These are phyloP conservation scores for Spinacia oleracea DNA, from an alignment of 179 eudicot genomes.

Conservation along the genomic window DNA sequence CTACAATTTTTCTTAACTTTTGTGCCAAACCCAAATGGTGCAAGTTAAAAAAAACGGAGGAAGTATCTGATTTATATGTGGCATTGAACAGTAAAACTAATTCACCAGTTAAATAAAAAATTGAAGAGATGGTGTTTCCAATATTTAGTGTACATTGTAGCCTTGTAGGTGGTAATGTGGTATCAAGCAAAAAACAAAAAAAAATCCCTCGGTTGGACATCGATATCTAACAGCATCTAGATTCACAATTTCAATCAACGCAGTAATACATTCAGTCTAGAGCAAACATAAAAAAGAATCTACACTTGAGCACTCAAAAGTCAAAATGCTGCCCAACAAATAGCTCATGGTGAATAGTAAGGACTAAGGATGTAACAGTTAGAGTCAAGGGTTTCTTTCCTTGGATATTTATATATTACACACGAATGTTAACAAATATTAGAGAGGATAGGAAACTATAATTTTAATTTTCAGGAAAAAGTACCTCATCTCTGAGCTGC, in stretches of 20 bases:
- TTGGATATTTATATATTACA: too few relatives aligned
- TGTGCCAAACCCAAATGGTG: too few relatives aligned
- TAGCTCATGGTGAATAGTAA: not conserved
- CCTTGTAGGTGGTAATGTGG: not conserved
- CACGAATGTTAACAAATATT: too few relatives aligned
- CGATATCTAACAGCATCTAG: not conserved
- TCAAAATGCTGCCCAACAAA: not conserved
- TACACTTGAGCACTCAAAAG: not conserved
- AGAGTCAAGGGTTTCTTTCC: not conserved
- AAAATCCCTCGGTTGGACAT: not conserved
- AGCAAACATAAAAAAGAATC: not conserved
- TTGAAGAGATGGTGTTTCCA: not conserved
- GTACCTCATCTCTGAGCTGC: constrained; percentile 88
- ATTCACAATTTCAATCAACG: not conserved
- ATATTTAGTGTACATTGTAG: not conserved
- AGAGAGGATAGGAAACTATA: too few relatives aligned
- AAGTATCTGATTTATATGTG: not conserved
- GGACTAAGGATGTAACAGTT: too few relatives aligned
- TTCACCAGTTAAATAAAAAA: not conserved
- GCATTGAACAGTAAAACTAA: not conserved
- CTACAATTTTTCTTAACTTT: too few relatives aligned
- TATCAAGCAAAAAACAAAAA: not conserved
- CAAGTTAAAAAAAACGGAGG: too few relatives aligned
- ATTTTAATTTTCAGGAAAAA: not conserved
- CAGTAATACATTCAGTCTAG: not conserved